A percentile compares a stretch with the other conserved stretches of the same genome.
phyloP scores from a whole-genome alignment of 1,139 yeast species.

The Suhomyces terraborum region DNA sequence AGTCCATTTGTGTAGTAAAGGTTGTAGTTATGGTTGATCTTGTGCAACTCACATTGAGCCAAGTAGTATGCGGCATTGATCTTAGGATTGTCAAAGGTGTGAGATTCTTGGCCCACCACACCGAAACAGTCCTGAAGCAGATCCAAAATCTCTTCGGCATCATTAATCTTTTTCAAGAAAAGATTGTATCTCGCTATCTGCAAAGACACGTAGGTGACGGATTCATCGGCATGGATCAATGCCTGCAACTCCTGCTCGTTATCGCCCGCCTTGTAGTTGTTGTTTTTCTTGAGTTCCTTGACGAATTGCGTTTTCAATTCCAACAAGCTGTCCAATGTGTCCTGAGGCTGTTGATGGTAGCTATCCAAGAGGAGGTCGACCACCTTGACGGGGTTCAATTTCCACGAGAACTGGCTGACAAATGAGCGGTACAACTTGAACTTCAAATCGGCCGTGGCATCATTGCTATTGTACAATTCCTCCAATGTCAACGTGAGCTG shows the following conservation, averaged over 20 bases:
- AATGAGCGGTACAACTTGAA: conserved; percentile 72
- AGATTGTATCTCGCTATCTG: conserved; percentile 78
- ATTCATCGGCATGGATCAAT: conserved; percentile 42
- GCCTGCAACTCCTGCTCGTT: conserved; percentile 39
- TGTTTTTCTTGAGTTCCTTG: conserved; percentile 30
- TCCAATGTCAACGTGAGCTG: conserved; percentile 75
- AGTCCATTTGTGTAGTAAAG: conserved; percentile 68
- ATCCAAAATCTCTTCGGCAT: conserved; percentile 72
- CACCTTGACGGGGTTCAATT: conserved; percentile 75
- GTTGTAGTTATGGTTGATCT: conserved; percentile 75
- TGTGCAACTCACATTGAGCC: conserved; percentile 76
- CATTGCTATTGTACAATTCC: conserved; percentile 52
- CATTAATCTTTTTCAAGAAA: conserved; percentile 55
- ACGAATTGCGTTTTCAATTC: conserved; percentile 53
- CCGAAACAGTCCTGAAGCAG: conserved; percentile 53
- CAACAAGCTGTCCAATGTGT: conserved; percentile 58
- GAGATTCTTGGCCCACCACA: conserved; percentile 20
- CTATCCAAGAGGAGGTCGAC: conserved; percentile 70
- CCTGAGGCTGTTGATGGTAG: conserved; percentile 45
- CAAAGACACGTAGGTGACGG: conserved; percentile 63
- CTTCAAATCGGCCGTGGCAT: conserved; percentile 40
- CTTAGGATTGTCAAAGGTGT: conserved; percentile 62
- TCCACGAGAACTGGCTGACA: conserved; percentile 63
- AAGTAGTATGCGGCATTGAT: conserved; percentile 84
- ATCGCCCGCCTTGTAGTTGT: conserved; percentile 26